Conservation (phyloP, 441 rosid species). For the Adansonia rubrostipa region DNA sequence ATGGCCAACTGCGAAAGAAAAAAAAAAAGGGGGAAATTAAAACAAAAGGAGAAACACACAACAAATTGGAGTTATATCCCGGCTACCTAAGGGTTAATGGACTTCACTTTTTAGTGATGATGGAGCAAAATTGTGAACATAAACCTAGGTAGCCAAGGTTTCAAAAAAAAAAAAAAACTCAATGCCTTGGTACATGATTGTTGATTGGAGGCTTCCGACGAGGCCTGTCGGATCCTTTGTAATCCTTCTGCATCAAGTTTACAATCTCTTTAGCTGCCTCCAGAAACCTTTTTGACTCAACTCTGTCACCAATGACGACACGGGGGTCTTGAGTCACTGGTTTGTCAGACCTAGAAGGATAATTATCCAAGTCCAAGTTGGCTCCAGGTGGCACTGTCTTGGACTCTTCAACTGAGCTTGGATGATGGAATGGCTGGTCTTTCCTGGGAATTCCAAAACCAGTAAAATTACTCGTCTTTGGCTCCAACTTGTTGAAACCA, state of each 20-base stretch:
- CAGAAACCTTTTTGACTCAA: slow-evolving; percentile 35
- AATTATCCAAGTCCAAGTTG: slow-evolving; percentile 27
- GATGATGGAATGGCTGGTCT: slow-evolving; percentile 22
- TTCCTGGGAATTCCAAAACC: slow-evolving; percentile 34
- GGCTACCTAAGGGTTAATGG: slow-evolving; percentile 4
- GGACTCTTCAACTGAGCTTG: slow-evolving; percentile 28
- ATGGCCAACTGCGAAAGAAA: neutral
- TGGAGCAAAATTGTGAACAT: slow-evolving; percentile 24
- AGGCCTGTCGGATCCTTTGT: slow-evolving; percentile 41
- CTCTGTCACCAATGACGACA: neutral
- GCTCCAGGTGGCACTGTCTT: slow-evolving; percentile 24
- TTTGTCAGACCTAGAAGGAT: slow-evolving; percentile 24
- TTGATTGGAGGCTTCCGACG: slow-evolving; percentile 61
- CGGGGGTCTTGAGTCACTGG: neutral
- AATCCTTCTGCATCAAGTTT: slow-evolving; percentile 52
- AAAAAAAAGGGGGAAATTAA: neutral
- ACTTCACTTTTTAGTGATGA: slow-evolving; percentile 14
- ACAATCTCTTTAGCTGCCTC: slow-evolving; percentile 45
- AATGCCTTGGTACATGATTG: slow-evolving; percentile 51
- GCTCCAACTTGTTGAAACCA: slow-evolving; percentile 29
- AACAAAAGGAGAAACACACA: neutral
- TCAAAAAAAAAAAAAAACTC: neutral
- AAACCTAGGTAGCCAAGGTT: slow-evolving; percentile 19
- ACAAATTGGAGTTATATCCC: neutral
- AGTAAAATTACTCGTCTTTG: slow-evolving; percentile 25